phyloP scores from a whole-genome alignment of 1,284 basidiomycete species.

The Ceratobasidium sp. region DNA sequence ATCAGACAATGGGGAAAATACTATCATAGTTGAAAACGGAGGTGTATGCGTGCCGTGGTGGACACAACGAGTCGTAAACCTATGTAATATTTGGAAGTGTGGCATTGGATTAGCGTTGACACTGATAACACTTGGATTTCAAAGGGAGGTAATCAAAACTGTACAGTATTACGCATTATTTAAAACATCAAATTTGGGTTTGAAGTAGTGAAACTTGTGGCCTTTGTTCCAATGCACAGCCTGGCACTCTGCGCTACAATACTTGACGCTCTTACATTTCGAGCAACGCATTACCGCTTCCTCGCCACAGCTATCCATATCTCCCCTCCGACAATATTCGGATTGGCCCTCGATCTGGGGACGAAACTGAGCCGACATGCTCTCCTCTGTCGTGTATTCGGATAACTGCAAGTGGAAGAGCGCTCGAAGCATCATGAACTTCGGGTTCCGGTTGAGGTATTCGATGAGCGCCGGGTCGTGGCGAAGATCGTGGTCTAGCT shows the following conservation, averaged over 20 bases:
- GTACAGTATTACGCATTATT: no score
- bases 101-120: no score
- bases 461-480: background rate
- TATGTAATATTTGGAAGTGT: no score
- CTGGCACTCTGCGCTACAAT: slow-evolving; percentile 4
- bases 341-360: no score
- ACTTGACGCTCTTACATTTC: slow-evolving; percentile 1
- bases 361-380: background rate
- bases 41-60: no score
- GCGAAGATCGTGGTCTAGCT: background rate
- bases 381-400: no score
- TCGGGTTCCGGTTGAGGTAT: background rate
- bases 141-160: no score
- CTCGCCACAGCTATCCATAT: background rate
- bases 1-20: no score
- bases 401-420: background rate
- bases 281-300: background rate
- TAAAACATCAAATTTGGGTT: no score
- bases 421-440: background rate
- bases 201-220: slow-evolving; percentile 5
- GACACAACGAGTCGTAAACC: no score
- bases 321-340: background rate
- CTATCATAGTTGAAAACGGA: no score
- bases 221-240: background rate
- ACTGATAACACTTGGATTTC: no score